Evolutionary conservation across 2,329 filamentous ascomycete species (phyloP).

Genomic region (Sporothrix variecibatus): DNA sequence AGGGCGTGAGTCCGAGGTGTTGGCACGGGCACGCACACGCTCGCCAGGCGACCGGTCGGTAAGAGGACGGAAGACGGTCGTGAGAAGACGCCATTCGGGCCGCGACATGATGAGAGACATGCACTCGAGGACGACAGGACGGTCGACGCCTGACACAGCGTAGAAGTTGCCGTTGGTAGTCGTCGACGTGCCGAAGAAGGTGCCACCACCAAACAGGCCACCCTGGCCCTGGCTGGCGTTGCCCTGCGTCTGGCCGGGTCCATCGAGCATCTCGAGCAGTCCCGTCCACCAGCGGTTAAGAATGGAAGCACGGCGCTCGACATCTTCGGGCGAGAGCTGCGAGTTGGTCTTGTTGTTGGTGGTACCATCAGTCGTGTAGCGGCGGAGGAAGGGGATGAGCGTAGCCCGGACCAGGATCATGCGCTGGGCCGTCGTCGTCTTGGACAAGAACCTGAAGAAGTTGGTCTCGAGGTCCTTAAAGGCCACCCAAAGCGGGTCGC

Average conservation of each 20-base stretch:
- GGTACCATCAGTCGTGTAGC: constrained; percentile 67
- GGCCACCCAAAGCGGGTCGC: constrained; percentile 57
- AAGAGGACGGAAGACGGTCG: constrained; percentile 66
- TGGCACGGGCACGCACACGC: constrained; percentile 47
- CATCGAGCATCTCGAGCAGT: constrained; percentile 78
- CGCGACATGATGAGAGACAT: constrained; percentile 82
- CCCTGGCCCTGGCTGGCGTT: constrained; percentile 27
- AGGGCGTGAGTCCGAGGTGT: constrained; percentile 63
- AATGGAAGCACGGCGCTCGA: constrained; percentile 77
- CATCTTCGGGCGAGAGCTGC: constrained; percentile 70
- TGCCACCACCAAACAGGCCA: constrained; percentile 23
- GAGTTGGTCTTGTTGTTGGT: constrained; percentile 55
- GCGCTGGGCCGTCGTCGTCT: constrained; percentile 68
- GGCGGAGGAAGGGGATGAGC: constrained; percentile 75
- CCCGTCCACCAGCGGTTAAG: constrained; percentile 90
- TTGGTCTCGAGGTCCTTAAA: constrained; percentile 58
- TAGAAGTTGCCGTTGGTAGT: constrained; percentile 56
- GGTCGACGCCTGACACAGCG: constrained; percentile 79
- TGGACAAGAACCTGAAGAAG: constrained; percentile 63
- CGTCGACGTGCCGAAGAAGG: constrained; percentile 31
- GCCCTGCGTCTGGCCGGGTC: constrained; percentile 36
- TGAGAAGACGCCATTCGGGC: constrained; percentile 79
- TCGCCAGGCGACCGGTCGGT: constrained; percentile 55
- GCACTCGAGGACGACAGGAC: constrained; percentile 77
- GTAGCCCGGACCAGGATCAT: constrained; percentile 71